Percentiles rank a stretch among this genome's conserved stretches.
phyloP scores from a whole-genome alignment of 169 alveolate species.

The Plasmodium coatneyi region DNA sequence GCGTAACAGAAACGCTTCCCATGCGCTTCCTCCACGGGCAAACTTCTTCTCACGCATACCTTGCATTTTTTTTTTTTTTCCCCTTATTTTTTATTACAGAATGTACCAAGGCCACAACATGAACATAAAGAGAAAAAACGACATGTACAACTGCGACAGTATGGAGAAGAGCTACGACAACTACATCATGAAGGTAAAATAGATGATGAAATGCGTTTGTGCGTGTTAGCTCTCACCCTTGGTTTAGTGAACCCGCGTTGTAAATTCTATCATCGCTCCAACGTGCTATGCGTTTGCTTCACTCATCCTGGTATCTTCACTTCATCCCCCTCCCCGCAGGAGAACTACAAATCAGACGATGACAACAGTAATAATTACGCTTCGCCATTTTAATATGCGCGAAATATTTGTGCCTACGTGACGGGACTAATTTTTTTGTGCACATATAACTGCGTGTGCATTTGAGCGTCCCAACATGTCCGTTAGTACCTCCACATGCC shows the following conservation, averaged over 20 bases:
- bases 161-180: conserved; percentile 69
- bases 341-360: conserved; percentile 64
- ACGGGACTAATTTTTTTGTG: neutral
- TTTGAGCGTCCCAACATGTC: neutral
- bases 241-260: neutral
- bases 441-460: neutral
- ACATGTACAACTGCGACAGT: conserved; percentile 28
- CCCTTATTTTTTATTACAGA: neutral
- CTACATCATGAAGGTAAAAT: conserved; percentile 57
- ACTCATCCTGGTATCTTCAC: neutral
- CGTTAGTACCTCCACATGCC: neutral
- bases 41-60: neutral
- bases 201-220: neutral
- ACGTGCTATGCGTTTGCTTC: neutral
- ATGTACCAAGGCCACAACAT: conserved; percentile 65
- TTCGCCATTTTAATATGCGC: conserved; percentile 1
- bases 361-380: conserved; percentile 43
- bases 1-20: neutral
- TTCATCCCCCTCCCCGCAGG: conserved; percentile 5
- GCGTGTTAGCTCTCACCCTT: neutral
- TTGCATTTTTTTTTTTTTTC: neutral
- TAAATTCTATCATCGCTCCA: neutral
- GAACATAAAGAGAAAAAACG: conserved; percentile 70
- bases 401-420: neutral
- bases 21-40: neutral